Conservation (phyloP, 805 yeast genomes). For the Monosporozyma solicola region DNA sequence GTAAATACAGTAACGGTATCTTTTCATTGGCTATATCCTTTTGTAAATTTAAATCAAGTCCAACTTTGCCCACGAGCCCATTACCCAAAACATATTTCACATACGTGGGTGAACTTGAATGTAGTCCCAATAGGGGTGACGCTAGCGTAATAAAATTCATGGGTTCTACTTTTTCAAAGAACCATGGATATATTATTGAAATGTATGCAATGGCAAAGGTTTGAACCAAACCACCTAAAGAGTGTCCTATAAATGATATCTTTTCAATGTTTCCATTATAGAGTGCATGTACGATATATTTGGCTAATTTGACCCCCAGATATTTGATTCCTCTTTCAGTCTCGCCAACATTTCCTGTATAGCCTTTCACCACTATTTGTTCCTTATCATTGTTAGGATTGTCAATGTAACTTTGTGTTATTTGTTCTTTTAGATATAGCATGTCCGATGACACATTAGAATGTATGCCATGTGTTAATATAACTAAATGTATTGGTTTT, state of each 20-base stretch:
- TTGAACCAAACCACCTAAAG: slow-evolving; percentile 71
- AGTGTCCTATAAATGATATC: slow-evolving; percentile 71
- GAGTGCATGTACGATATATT: slow-evolving; percentile 43
- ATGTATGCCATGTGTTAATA: slow-evolving; percentile 70
- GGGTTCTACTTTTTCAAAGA: slow-evolving; percentile 51
- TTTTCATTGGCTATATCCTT: slow-evolving; percentile 32
- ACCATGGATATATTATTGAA: slow-evolving; percentile 56
- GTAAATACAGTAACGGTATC: slow-evolving; percentile 45
- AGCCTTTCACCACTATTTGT: slow-evolving; percentile 55
- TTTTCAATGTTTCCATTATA: slow-evolving; percentile 37
- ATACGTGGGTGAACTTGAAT: slow-evolving; percentile 66
- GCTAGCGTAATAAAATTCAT: slow-evolving; percentile 64
- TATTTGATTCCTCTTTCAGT: slow-evolving; percentile 74
- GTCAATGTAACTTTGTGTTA: slow-evolving; percentile 30
- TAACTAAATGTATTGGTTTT: slow-evolving; percentile 53
- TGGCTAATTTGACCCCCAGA: slow-evolving; percentile 62
- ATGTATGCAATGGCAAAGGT: slow-evolving; percentile 70
- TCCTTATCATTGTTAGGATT: slow-evolving; percentile 33
- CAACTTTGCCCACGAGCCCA: slow-evolving; percentile 73
- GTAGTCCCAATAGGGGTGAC: slow-evolving; percentile 66
- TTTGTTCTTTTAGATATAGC: slow-evolving; percentile 61
- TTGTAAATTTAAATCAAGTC: slow-evolving; percentile 62
- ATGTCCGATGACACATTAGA: slow-evolving; percentile 70
- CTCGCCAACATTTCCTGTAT: slow-evolving; percentile 58
- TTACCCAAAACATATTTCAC: slow-evolving; percentile 59